Base-by-base conservation (phyloP, 345 rosid genomes). In the Populus ilicifolia region DNA sequence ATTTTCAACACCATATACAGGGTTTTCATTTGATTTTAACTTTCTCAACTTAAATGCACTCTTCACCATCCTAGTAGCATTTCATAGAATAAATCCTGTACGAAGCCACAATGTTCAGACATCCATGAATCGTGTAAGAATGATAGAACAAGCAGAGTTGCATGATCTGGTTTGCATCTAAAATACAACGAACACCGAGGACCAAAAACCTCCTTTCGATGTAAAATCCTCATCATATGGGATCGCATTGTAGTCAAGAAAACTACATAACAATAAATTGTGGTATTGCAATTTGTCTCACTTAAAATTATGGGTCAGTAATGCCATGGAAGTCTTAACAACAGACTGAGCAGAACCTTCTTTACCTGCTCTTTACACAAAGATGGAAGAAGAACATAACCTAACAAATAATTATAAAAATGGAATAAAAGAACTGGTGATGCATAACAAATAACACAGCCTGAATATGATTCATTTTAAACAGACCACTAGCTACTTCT, bases 401-500 rank as follows among this genome's bases (percentile, higher is more conserved):
- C 43, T 72, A 35, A n/a, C 5, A 72, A 67, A 48, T 30, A 70
- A 52, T 63, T n/a, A 67, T 63, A 12, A 62, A 18, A 13, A 77
- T n/a, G 16, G 13, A 67, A 67, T 65, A 52, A 38, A 36, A 7
- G 67, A 78, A 54, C 67, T 71, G 62, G 67, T 12, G 23, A 69
- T 68, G 41, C 79, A 59, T 41, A 29, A 62, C 29, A 44, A 70
- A 62, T 46, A 27, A 66, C 71, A 66, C 38, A 5, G 65, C 65
- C 56, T 76, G 75, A 67, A 67, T 44, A 64, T 30, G 69, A 70
- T 63, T 59, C 67, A 62, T 75, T 54, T 67, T 46, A 48, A 74
- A 63, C 38, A 73, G 72, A 44, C 30, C 65, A 56, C 77, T 77
- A 67, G 77, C 80, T 80, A 72, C 64, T 72, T 80, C 36, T 77